Evolutionary conservation across 176 grass and related monocot species (phyloP), one percentile per base, ranked within the genome.

Genomic region (Secale cereale): DNA sequence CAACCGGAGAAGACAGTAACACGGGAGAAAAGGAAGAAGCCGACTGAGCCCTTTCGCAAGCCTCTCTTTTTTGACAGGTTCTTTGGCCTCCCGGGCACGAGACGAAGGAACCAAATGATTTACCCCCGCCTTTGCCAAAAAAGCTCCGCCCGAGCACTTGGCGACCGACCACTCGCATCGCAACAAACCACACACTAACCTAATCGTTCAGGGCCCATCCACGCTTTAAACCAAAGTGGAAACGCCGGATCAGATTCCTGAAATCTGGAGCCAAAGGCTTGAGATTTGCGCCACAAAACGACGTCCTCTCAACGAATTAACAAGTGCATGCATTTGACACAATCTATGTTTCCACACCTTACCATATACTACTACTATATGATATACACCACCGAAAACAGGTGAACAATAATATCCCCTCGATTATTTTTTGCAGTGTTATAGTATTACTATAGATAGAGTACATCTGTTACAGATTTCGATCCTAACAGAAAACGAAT

Each of bases 261-360:
- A 87, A 81, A 64, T 77, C 79, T 84, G 81, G 80, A 81, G 72
- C 23, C 39, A 16, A 70, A 23, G 52, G 15, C 14, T 91, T 20
- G 81, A 91, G 77, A 90, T 87, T 85, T 87, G 89, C 50, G 52
- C 85, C 85, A 59, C 14, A 6, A 85, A 39, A 91, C 25, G 85
- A 77, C 85, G 64, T 43, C 23, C 15, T 57, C 37, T 76, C 60
- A 15, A 35, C 2, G n/a, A 75, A 80, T 59, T 76, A 63, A 20
- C 40, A 66, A 65, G 27, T 10, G 7, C 23, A 46, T 13, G 10
- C 19, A 22, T 6, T 64, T 52, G 48, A 52, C 48, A 12, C 27
- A 46, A 73, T 28, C 39, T 73, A 23, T 10, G 1, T 23, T 17
- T 62, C 56, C 19, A 73, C 20, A 14, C 33, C 15, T 15, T 3